Conservation (phyloP, 202 grass and related monocot species). For the Panicum virgatum region DNA sequence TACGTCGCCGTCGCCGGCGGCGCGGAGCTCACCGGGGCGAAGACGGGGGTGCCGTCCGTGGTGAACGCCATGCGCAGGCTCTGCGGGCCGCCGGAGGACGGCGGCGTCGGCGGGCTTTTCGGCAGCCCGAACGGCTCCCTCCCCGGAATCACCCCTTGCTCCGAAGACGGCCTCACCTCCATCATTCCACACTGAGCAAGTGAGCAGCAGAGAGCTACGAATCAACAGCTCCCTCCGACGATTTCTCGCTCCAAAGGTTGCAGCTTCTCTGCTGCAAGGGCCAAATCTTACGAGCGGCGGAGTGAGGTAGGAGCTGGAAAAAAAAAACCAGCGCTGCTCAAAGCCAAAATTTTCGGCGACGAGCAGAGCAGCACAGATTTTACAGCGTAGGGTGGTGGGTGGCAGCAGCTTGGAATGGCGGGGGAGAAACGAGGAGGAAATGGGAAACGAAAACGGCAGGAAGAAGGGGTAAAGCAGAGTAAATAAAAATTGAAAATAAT, state of each 20-base stretch:
- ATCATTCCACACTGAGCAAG: slow-evolving; percentile 53
- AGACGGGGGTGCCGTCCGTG: slow-evolving; percentile 71
- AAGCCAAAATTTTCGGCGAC: slow-evolving; percentile 20
- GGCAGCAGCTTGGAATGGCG: slow-evolving; percentile 25
- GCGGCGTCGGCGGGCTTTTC: slow-evolving; percentile 55
- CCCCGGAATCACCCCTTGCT: slow-evolving; percentile 65
- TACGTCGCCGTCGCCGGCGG: slow-evolving; percentile 36
- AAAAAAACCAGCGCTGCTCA: slow-evolving; percentile 26
- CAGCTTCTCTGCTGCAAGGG: neutral
- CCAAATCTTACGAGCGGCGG: slow-evolving; percentile 22
- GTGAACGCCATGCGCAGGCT: slow-evolving; percentile 80
- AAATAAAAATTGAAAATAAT: slow-evolving; percentile 27
- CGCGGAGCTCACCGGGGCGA: slow-evolving; percentile 62
- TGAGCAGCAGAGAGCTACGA: slow-evolving; percentile 8
- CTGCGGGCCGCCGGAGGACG: slow-evolving; percentile 50
- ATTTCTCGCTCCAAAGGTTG: slow-evolving; percentile 20
- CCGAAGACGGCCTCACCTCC: slow-evolving; percentile 82
- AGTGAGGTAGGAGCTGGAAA: slow-evolving; percentile 29
- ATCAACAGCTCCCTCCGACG: neutral
- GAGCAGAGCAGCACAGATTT: slow-evolving; percentile 35
- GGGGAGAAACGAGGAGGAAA: slow-evolving; percentile 6
- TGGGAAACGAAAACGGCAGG: slow-evolving; percentile 19
- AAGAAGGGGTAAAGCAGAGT: slow-evolving; percentile 31
- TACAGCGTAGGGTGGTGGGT: slow-evolving; percentile 16
- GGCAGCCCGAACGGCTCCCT: slow-evolving; percentile 78